Percentiles rank a stretch among this genome's conserved stretches.
Conservation (phyloP, 768 basidiomycete species). For the Hericium erinaceus region DNA sequence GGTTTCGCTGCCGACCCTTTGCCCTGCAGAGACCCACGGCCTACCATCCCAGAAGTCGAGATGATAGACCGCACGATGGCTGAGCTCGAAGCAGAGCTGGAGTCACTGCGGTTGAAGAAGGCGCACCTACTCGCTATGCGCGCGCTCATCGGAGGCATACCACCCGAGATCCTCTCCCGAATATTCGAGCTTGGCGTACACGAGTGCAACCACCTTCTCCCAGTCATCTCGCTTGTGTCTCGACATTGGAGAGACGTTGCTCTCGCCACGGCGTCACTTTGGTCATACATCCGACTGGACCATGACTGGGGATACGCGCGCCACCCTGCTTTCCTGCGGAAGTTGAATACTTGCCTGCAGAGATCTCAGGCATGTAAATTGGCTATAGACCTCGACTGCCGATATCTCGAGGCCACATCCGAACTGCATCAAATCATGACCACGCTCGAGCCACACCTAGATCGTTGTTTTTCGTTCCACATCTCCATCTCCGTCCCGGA, state of each 20-base stretch:
- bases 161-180: constrained; percentile 21
- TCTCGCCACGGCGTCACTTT: constrained; percentile 19
- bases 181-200: constrained; percentile 23
- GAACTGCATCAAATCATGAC: constrained; percentile 18
- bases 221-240: constrained; percentile 19
- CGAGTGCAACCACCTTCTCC: constrained; percentile 16
- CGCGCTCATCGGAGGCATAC: constrained; percentile 20
- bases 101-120: constrained; percentile 15
- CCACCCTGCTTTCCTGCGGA: constrained; percentile 18
- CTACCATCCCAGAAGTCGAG: constrained; percentile 14
- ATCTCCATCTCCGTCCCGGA: constrained; percentile 20
- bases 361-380: constrained; percentile 22
- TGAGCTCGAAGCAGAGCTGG: constrained; percentile 17
- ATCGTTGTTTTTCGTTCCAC: constrained; percentile 22
- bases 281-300: constrained; percentile 23
- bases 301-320: constrained; percentile 18
- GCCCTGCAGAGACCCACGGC: constrained; percentile 18
- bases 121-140: constrained; percentile 15
- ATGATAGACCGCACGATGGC: constrained; percentile 19
- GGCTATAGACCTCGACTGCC: constrained; percentile 20
- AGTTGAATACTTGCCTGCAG: constrained; percentile 16
- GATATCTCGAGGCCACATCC: constrained; percentile 15
- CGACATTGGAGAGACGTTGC: constrained; percentile 19
- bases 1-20: not conserved
- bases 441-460: constrained; percentile 20